These are phyloP conservation scores for Cercophora newfieldiana DNA, from an alignment of 495 filamentous ascomycete species.

Conservation along the genomic window DNA sequence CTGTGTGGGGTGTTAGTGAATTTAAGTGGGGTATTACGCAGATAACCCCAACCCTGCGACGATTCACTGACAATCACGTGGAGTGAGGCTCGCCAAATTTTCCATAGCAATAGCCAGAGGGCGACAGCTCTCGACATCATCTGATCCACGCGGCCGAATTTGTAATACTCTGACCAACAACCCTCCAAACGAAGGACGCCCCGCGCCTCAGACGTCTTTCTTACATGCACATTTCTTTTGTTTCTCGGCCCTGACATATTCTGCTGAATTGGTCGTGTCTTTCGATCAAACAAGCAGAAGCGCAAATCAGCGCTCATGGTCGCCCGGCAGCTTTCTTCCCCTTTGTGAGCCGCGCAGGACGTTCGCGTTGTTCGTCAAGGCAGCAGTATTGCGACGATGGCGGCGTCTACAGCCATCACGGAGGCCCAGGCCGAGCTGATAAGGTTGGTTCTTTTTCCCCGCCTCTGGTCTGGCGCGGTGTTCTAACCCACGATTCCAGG, in stretches of 20 bases:
- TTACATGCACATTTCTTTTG: not conserved
- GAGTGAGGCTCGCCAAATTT: slow-evolving; percentile 10
- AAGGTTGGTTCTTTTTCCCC: slow-evolving; percentile 29
- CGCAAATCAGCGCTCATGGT: slow-evolving; percentile 5
- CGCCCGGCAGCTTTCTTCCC: not conserved
- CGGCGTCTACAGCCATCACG: slow-evolving; percentile 25
- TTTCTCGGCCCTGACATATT: not conserved
- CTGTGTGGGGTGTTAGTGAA: not conserved
- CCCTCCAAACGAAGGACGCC: not conserved
- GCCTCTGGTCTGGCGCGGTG: not conserved
- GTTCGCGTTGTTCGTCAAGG: slow-evolving; percentile 14
- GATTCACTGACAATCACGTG: slow-evolving; percentile 3
- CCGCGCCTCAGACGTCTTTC: not conserved
- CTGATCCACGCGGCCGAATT: not conserved
- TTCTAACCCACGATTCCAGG: slow-evolving; percentile 47
- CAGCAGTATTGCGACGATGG: slow-evolving; percentile 27
- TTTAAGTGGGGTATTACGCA: not conserved
- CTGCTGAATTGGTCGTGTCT: not conserved
- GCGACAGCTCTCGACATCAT: not conserved
- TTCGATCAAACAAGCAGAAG: not conserved
- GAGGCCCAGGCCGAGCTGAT: slow-evolving; percentile 40
- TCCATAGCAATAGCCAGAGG: not conserved
- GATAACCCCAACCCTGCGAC: not conserved
- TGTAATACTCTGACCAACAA: not conserved
- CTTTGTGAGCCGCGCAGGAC: slow-evolving; percentile 10